phyloP scores from a whole-genome alignment of 2,329 filamentous ascomycete genomes.

The Penicillium sp. region DNA sequence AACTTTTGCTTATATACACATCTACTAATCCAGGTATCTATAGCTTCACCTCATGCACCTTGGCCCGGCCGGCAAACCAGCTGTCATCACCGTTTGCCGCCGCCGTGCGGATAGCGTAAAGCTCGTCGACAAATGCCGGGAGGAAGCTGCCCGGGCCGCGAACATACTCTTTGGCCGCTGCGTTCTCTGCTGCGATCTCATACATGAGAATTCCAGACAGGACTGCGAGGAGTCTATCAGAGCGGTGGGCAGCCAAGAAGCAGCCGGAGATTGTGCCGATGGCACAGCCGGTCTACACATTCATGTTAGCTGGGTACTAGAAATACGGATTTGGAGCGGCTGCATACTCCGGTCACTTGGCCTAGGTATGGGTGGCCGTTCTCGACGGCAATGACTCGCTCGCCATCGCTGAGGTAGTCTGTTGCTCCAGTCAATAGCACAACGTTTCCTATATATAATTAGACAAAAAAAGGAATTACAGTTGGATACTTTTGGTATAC shows the following conservation, averaged over 20 bases:
- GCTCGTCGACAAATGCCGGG: constrained; percentile 75
- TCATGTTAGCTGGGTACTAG: neutral
- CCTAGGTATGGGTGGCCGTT: constrained; percentile 68
- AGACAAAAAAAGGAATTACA: neutral
- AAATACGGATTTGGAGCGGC: neutral
- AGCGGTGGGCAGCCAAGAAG: constrained; percentile 62
- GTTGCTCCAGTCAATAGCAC: constrained; percentile 78
- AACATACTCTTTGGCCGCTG: constrained; percentile 59
- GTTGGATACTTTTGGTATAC: neutral
- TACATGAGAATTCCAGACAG: constrained; percentile 73
- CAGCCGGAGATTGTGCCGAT: constrained; percentile 79
- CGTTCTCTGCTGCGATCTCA: constrained; percentile 72
- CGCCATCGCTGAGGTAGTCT: constrained; percentile 76
- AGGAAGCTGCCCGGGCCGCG: constrained; percentile 83
- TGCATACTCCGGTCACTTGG: constrained; percentile 46
- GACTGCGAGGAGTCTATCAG: constrained; percentile 68
- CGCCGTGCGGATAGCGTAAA: constrained; percentile 47
- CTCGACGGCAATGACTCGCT: constrained; percentile 61
- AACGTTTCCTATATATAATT: constrained; percentile 50
- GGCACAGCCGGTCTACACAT: constrained; percentile 67
- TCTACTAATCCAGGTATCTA: constrained; percentile 12
- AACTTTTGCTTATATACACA: constrained; percentile 3
- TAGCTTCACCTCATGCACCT: constrained; percentile 34
- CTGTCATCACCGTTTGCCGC: constrained; percentile 32
- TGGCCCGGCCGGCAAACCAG: constrained; percentile 39